These are phyloP conservation scores for Cyberlindnera suaveolens DNA, from an alignment of 805 yeast species.

Conservation along the genomic window DNA sequence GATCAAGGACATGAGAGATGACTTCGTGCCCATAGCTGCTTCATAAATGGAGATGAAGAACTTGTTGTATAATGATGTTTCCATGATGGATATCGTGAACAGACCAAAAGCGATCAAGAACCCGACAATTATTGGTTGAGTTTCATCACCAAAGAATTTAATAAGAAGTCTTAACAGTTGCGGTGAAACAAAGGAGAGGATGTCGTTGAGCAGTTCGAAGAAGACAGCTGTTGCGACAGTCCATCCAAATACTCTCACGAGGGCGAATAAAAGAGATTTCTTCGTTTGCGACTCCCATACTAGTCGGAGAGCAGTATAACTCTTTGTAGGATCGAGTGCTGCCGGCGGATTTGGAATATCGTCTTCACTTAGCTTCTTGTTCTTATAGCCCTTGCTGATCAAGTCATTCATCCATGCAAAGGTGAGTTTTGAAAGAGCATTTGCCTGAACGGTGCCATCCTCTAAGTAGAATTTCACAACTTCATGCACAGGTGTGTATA, in stretches of 20 bases:
- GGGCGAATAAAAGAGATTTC: constrained; percentile 51
- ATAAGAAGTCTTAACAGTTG: constrained; percentile 69
- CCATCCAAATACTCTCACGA: constrained; percentile 66
- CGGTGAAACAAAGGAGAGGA: constrained; percentile 83
- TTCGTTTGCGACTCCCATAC: constrained; percentile 56
- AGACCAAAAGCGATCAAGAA: constrained; percentile 54
- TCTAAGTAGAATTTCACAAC: constrained; percentile 27
- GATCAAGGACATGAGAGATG: constrained; percentile 60
- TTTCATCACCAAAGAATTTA: constrained; percentile 42
- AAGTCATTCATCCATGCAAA: constrained; percentile 89
- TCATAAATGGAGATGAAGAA: constrained; percentile 52
- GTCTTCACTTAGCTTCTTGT: constrained; percentile 40
- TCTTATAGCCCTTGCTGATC: constrained; percentile 65
- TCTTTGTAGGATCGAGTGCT: constrained; percentile 48
- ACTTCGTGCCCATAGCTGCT: constrained; percentile 58
- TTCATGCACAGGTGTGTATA: constrained; percentile 35
- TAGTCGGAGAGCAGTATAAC: constrained; percentile 42
- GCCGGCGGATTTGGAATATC: constrained; percentile 81
- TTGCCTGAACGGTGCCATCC: constrained; percentile 49
- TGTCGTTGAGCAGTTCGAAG: constrained; percentile 70
- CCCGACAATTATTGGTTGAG: constrained; percentile 38
- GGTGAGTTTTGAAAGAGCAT: constrained; percentile 69
- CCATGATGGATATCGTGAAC: constrained; percentile 54
- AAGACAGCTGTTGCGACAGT: constrained; percentile 65
- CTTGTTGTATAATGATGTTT: constrained; percentile 63